Evolutionary conservation across 2,329 filamentous ascomycete species (phyloP).

Genomic region (Fusarium sp.): DNA sequence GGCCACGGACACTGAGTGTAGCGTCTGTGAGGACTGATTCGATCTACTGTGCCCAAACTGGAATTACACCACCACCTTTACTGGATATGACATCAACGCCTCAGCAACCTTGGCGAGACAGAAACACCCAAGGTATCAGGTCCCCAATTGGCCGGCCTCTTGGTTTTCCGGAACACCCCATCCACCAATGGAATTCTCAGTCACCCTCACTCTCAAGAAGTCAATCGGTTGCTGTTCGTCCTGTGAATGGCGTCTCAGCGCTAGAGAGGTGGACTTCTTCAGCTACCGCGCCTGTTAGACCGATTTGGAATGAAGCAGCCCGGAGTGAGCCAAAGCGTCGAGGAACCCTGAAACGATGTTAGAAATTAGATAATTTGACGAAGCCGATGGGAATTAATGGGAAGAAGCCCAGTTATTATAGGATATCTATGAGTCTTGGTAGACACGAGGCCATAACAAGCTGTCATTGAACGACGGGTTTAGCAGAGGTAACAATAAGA

Average conservation of each 20-base stretch:
- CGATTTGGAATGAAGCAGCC: not conserved
- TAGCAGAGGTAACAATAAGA: too few relatives aligned
- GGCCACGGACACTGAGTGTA: not conserved
- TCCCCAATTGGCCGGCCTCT: not conserved
- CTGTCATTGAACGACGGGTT: too few relatives aligned
- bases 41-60: constrained; percentile 5
- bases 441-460: too few relatives aligned
- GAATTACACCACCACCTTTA: not conserved
- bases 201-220: not conserved
- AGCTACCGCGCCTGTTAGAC: not conserved
- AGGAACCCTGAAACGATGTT: not conserved
- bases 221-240: not conserved
- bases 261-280: not conserved
- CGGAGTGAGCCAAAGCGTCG: not conserved
- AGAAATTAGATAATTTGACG: not conserved
- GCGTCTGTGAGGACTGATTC: constrained; percentile 10
- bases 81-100: not conserved
- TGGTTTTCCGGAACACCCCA: fast-evolving
- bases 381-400: not conserved
- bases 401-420: too few relatives aligned
- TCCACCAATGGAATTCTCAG: fast-evolving
- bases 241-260: not conserved
- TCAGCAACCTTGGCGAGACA: not conserved
- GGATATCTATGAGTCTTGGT: too few relatives aligned
- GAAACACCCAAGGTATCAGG: fast-evolving